Evolutionary conservation across 2,329 filamentous ascomycete species (phyloP).

Genomic region (Dendrostoma leiphaemia): DNA sequence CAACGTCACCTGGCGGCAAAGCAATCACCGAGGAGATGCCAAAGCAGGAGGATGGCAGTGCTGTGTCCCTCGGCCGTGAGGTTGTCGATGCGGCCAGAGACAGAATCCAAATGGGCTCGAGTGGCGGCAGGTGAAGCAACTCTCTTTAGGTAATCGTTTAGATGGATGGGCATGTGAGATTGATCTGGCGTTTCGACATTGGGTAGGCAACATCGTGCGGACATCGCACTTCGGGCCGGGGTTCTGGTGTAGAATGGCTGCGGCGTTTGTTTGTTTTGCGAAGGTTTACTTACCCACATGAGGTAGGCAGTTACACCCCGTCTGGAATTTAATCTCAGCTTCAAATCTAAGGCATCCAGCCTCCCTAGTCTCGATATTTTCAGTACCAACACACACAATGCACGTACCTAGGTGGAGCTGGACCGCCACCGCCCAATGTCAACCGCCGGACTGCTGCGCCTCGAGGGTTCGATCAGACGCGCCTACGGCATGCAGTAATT

Average conservation of each 20-base stretch:
- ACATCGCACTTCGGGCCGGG: background rate
- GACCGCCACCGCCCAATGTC: no score
- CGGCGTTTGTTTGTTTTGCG: background rate
- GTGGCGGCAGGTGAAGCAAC: background rate
- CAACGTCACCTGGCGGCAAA: background rate
- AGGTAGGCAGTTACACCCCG: no score
- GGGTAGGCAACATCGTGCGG: background rate
- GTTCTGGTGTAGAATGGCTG: background rate
- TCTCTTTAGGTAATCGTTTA: background rate
- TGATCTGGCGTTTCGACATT: background rate
- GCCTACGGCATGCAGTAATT: no score
- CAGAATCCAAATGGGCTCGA: background rate
- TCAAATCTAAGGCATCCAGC: no score
- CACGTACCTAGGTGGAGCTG: no score
- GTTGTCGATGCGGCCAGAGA: slow-evolving; percentile 2
- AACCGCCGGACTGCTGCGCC: no score
- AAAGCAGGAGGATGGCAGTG: slow-evolving; percentile 7
- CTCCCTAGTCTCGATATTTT: no score
- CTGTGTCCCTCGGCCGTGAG: background rate
- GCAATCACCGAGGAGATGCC: background rate
- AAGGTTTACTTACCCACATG: no score
- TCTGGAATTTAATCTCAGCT: no score
- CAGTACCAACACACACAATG: no score
- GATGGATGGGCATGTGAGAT: background rate
- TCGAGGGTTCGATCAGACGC: no score